These are phyloP conservation scores for Diophrys appendiculata DNA, from an alignment of 73 alveolate species.

Conservation along the genomic window DNA sequence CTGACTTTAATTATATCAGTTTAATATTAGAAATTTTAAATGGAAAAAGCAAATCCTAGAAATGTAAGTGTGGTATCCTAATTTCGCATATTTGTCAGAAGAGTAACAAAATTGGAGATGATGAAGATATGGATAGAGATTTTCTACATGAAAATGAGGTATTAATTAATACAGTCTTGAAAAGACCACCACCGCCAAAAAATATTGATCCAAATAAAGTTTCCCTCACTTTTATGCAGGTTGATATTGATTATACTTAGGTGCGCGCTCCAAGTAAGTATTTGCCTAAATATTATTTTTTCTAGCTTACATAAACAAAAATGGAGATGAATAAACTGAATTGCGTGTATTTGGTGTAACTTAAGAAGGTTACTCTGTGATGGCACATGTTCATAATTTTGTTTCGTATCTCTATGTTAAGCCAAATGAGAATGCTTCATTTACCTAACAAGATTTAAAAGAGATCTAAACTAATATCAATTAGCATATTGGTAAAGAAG, in stretches of 20 bases:
- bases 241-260: conserved; percentile 78
- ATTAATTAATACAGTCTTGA: conserved; percentile 29
- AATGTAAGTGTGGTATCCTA: too few species aligned
- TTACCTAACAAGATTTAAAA: conserved; percentile 31
- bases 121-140: conserved; percentile 28
- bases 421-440: conserved; percentile 59
- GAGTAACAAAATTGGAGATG: conserved; percentile 44
- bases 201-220: conserved; percentile 30
- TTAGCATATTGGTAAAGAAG: conserved; percentile 17
- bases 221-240: conserved; percentile 77
- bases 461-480: conserved; percentile 23
- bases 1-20: too few species aligned
- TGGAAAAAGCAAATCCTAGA: too few species aligned
- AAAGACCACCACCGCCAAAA: conserved; percentile 34
- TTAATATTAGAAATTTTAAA: too few species aligned
- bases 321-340: conserved; percentile 64
- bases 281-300: conserved; percentile 3
- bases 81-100: too few species aligned
- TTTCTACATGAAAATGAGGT: conserved; percentile 40
- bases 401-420: conserved; percentile 95
- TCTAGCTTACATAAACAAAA: conserved; percentile 29
- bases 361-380: conserved; percentile 91
- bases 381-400: conserved; percentile 91
- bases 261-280: conserved; percentile 64
- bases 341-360: conserved; percentile 95